A percentile compares a stretch with the other conserved stretches of the same genome.
phyloP scores from a whole-genome alignment of 306 rosid genomes.

The Ziziphus jujuba region DNA sequence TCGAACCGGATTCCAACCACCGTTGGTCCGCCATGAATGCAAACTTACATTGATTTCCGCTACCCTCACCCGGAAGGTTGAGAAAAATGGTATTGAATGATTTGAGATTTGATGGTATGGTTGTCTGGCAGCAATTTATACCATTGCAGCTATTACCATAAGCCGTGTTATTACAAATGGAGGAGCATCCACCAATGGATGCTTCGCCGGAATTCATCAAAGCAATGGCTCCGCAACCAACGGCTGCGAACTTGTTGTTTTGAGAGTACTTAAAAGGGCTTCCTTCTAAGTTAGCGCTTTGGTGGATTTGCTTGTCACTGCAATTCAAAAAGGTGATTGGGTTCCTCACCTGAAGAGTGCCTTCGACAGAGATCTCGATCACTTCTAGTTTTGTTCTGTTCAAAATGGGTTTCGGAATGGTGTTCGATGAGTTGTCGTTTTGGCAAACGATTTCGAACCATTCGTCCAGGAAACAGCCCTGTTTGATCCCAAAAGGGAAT shows the following conservation, averaged over 20 bases:
- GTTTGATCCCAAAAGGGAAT: constrained; percentile 1
- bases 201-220: not conserved
- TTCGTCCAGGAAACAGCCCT: not conserved
- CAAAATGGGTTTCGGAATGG: not conserved
- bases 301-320: not conserved
- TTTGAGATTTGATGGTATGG: not conserved
- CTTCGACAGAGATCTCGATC: not conserved
- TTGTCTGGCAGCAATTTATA: constrained; percentile 6
- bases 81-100: not conserved
- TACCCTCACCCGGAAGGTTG: not conserved
- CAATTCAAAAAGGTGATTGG: not conserved
- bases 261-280: constrained; percentile 12
- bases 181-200: not conserved
- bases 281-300: not conserved
- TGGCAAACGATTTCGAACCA: constrained; percentile 12
- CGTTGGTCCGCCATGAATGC: not conserved
- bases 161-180: not conserved
- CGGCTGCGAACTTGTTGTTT: constrained; percentile 1
- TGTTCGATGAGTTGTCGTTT: too few relatives aligned
- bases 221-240: constrained; percentile 11
- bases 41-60: not conserved
- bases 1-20: not conserved
- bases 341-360: not conserved
- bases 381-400: not conserved
- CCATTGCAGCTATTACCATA: constrained; percentile 1